Base-by-base conservation (phyloP, 805 yeast species). In the Wickerhamomyces tratensis region DNA sequence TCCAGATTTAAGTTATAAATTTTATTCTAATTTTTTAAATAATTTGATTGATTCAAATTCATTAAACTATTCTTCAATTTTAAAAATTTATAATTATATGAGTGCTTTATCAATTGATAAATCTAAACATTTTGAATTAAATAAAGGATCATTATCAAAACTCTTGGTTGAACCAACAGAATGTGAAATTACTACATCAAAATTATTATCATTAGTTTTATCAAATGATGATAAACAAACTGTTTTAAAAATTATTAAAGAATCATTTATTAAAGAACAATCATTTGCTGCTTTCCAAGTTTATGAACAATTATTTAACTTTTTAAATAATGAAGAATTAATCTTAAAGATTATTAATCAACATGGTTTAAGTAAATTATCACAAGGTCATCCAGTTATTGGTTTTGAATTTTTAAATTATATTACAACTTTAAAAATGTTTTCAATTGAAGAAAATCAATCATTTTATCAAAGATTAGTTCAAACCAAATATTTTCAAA, bases 1-100 rank as follows among this genome's bases (percentile, higher is more conserved):
- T 6, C 69, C 71, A 8, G 67, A 65, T 43, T 64, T 68, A 37
- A 57, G 68, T 1, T 61, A 63, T 40, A 62, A 62, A 13, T 68
- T 66, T 41, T 67, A 67, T 45, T 44, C 55, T 33, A 53, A 56
- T 25, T 47, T 65, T 10, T 53, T 67, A 44, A 53, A 61, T 15
- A 61, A 64, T 46, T 56, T 64, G 30, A 52, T 62, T 44, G 51
- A 55, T 29, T 40, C 45, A 15, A 7, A 31, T 8, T 31, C 34
- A 12, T 31, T 31, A 31, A 53, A 61, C 43, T 66, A 68, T 60
- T 38, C 49, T 12, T 46, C 61, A 30, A 53, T 64, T 20, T 51
- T 58, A 41, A 62, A 52, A 36, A 51, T 64, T n/a, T 65, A 65
- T 49, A 60, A 63, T 40, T 64, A 62, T 49, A 56, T 65, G 54